Evolutionary conservation across 495 filamentous ascomycete species (phyloP).

Genomic region (Aspergillus homomorphus): DNA sequence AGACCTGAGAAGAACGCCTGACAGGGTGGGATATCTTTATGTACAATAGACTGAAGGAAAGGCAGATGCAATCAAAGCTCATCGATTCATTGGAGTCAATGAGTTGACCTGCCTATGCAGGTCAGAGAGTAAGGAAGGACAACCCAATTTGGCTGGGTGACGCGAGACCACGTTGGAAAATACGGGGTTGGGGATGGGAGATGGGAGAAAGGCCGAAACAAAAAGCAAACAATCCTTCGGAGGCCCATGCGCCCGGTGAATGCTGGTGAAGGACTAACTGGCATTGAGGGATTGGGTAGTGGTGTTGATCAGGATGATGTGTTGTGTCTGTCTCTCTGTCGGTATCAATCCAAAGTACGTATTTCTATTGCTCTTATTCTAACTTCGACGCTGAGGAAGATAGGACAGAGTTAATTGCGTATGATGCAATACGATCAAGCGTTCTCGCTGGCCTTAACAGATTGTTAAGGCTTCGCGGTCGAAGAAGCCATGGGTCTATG

Average conservation of each 20-base stretch:
- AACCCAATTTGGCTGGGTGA: not conserved
- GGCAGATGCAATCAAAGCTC: not conserved
- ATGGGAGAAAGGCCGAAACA: not conserved
- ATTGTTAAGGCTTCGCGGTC: too few species aligned
- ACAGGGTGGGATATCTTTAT: too few species aligned
- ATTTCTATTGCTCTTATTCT: not conserved
- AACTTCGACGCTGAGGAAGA: not conserved
- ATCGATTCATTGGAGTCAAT: not conserved
- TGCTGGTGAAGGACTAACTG: too few species aligned
- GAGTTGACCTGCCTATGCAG: not conserved
- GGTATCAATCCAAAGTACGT: not conserved
- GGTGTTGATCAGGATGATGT: not conserved
- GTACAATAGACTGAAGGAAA: not conserved
- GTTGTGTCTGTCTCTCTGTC: not conserved
- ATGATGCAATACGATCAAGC: not conserved
- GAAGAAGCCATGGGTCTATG: too few species aligned
- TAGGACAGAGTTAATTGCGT: not conserved
- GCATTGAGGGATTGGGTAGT: too few species aligned
- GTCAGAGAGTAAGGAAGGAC: not conserved
- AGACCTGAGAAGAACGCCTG: too few species aligned
- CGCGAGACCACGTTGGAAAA: constrained; percentile 4
- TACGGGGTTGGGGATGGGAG: not conserved
- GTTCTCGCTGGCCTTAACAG: not conserved
- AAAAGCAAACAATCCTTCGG: constrained; percentile 4
- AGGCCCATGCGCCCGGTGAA: constrained; percentile 1